Percentiles rank a stretch among this genome's conserved stretches.
These are phyloP conservation scores for Aspergillus uvarum DNA, from an alignment of 2,329 filamentous ascomycete genomes.

Conservation along the genomic window DNA sequence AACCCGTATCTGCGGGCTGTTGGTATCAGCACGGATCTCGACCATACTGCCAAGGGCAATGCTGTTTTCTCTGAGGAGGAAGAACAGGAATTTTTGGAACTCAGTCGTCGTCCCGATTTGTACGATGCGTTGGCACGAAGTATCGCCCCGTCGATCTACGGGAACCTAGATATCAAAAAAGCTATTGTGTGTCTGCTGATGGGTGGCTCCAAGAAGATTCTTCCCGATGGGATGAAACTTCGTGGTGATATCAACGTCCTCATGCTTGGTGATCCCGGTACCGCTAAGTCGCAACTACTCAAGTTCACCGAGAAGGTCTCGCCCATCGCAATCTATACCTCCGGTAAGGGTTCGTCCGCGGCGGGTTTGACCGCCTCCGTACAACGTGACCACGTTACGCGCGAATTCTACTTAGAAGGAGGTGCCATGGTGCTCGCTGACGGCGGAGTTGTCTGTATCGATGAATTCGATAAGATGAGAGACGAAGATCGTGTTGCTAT, in stretches of 20 bases:
- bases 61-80: constrained; percentile 89
- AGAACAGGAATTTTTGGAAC: constrained; percentile 90
- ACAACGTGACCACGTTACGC: constrained; percentile 83
- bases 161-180: constrained; percentile 95
- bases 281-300: constrained; percentile 92
- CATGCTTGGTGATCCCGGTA: constrained; percentile 94
- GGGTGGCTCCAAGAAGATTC: constrained; percentile 94
- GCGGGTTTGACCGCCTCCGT: constrained; percentile 97
- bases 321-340: constrained; percentile 97
- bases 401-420: constrained; percentile 97
- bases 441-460: constrained; percentile 95
- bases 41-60: constrained; percentile 82
- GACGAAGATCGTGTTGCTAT: constrained; percentile 97
- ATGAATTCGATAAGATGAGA: constrained; percentile 99
- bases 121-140: constrained; percentile 87
- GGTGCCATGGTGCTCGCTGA: constrained; percentile 98
- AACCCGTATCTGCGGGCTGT: constrained; percentile 93
- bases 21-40: constrained; percentile 85
- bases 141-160: constrained; percentile 96
- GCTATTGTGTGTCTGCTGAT: constrained; percentile 90
- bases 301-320: constrained; percentile 98
- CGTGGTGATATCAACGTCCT: constrained; percentile 98
- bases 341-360: constrained; percentile 94
- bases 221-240: constrained; percentile 96
- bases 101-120: constrained; percentile 88